Base-by-base conservation (phyloP, 1,284 basidiomycete species). In the Moesziomyces aphidis region DNA sequence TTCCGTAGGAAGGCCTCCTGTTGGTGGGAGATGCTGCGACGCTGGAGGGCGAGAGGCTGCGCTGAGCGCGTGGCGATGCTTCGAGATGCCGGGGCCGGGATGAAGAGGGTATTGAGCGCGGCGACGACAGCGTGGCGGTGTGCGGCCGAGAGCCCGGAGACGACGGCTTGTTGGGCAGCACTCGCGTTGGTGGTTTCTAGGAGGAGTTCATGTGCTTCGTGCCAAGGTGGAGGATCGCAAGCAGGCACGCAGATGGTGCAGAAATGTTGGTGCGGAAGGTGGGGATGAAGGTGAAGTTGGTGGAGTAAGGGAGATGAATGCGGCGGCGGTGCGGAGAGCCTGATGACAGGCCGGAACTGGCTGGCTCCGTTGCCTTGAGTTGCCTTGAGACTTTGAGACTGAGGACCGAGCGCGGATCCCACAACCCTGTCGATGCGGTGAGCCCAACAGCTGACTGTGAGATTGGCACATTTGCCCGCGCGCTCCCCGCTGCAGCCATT, bases 61-160 rank as follows among this genome's bases (percentile, higher is more conserved):
- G 69, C 52, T 63, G 69, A 39, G 63, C 46, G 49, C 63, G 64
- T 5, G 55, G 63, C 17, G 52, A 59, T 4, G 55, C 34, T 39
- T 71, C 61, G 36, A 50, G 44, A 28, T 28, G 58, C 55, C 55
- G 48, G 42, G 68, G 61, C 43, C 60, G 69, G 48, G 55, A 63
- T 22, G 63, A 63, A 34, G 69, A 50, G n/a, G 69, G 55, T 46
- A 60, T 60, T 24, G 69, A 60, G 10, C 59, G 59, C 54, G 69
- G 60, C 26, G 64, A 73, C 49, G 69, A 73, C 69, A 73, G 69
- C 11, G 46, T 64, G 67, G 24, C 61, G 52, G 50, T 19, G 19
- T 22, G 26, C 21, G 43, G 45, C 43, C 55, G 60, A 53, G 44
- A 55, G 44, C 48, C 55, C 62, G 11, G 17, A n/a, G 13, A n/a